These are phyloP conservation scores for Phytomonas francai DNA, from an alignment of 208 protist species.

Conservation along the genomic window DNA sequence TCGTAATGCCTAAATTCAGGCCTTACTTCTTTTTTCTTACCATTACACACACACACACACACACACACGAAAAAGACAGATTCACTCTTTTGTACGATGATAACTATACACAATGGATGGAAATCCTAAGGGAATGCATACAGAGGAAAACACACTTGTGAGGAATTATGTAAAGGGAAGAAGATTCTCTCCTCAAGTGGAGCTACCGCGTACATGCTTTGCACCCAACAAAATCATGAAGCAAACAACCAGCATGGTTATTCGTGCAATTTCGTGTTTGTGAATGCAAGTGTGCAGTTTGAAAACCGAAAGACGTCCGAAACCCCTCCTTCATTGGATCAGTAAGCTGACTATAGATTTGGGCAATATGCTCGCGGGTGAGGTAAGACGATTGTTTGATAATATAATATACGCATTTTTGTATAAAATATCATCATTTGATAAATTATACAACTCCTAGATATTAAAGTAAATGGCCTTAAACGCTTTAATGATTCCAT, in stretches of 20 bases:
- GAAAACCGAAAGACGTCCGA: not conserved
- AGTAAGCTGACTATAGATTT: not conserved
- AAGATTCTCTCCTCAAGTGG: not conserved
- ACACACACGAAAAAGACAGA: not conserved
- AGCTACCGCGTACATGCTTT: no score
- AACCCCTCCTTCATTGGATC: not conserved
- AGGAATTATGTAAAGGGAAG: not conserved
- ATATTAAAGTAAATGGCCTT: not conserved
- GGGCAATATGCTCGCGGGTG: not conserved
- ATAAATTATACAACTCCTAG: not conserved
- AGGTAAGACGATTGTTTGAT: not conserved
- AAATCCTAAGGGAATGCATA: not conserved
- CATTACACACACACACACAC: no score
- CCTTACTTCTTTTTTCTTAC: not conserved
- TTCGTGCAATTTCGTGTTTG: not conserved
- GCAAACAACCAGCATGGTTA: not conserved
- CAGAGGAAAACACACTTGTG: not conserved
- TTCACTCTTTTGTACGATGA: not conserved
- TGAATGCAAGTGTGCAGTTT: not conserved
- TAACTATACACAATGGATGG: not conserved
- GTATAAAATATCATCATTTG: no score
- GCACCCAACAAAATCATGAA: not conserved
- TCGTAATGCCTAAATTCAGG: not conserved
- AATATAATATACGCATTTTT: not conserved
- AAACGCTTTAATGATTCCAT: no score